These are phyloP conservation scores for Penicillium egyptiacum DNA, from an alignment of 495 filamentous ascomycete genomes.

Conservation along the genomic window DNA sequence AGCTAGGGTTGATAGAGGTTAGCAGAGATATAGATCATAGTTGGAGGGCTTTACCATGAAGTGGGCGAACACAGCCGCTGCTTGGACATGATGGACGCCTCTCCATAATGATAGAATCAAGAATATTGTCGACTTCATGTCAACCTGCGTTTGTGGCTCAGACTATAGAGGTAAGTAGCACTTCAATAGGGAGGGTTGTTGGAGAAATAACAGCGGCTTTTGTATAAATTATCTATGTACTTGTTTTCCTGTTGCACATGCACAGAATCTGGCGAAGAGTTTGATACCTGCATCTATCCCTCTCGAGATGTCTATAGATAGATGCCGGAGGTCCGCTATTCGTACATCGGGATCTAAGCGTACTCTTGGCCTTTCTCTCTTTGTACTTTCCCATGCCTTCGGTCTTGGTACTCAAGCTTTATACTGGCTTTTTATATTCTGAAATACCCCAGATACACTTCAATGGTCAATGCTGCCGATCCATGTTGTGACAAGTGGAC, in stretches of 20 bases:
- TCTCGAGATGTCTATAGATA: slow-evolving; percentile 10
- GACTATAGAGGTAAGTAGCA: background rate
- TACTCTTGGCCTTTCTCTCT: background rate
- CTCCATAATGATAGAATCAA: slow-evolving; percentile 9
- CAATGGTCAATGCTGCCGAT: background rate
- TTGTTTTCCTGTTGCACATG: slow-evolving; percentile 2
- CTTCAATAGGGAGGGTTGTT: background rate
- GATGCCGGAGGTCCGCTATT: slow-evolving; percentile 12
- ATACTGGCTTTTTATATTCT: background rate
- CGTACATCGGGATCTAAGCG: slow-evolving; percentile 5
- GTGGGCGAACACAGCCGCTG: slow-evolving; percentile 35
- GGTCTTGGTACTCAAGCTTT: background rate
- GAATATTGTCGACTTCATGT: slow-evolving; percentile 6
- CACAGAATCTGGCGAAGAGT: slow-evolving; percentile 3
- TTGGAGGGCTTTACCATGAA: slow-evolving; percentile 30
- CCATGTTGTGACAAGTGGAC: background rate
- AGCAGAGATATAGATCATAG: background rate
- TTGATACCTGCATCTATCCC: slow-evolving; percentile 6
- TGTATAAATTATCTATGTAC: slow-evolving; percentile 2
- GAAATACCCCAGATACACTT: background rate
- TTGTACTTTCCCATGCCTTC: background rate
- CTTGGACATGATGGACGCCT: background rate
- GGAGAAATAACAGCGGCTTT: background rate
- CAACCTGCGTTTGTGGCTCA: background rate
- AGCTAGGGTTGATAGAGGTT: slow-evolving; percentile 20